Conservation (phyloP, 768 basidiomycete genomes). For the Macrolepiota fuliginosa region DNA sequence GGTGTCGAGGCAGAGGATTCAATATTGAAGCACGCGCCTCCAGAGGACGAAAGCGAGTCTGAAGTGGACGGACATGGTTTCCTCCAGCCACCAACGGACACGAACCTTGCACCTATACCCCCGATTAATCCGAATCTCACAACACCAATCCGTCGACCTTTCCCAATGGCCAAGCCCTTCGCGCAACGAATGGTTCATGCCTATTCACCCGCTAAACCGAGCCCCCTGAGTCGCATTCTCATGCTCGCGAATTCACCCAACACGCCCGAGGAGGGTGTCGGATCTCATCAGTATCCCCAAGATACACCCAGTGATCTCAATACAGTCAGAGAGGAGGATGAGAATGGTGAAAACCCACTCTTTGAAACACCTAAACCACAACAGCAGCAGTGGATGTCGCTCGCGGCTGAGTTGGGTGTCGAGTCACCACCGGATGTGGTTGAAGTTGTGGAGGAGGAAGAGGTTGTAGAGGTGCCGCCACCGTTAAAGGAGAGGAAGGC, state of each 20-base stretch:
- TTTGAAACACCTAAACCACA: constrained; percentile 14
- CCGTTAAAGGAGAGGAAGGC: constrained; percentile 52
- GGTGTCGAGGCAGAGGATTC: constrained; percentile 7
- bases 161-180: constrained; percentile 71
- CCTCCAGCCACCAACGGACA: neutral
- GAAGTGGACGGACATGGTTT: neutral
- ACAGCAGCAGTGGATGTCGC: constrained; percentile 31
- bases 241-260: constrained; percentile 65
- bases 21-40: neutral
- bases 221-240: constrained; percentile 76
- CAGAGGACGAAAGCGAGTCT: neutral
- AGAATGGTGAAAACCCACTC: constrained; percentile 23
- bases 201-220: constrained; percentile 79
- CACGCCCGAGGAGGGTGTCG: constrained; percentile 25
- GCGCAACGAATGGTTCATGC: constrained; percentile 72
- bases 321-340: constrained; percentile 34
- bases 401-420: constrained; percentile 46
- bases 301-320: constrained; percentile 24
- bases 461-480: constrained; percentile 10
- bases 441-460: constrained; percentile 16
- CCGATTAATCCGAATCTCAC: constrained; percentile 11
- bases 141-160: constrained; percentile 38
- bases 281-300: constrained; percentile 2
- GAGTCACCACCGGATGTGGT: constrained; percentile 39
- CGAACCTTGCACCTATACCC: neutral